phyloP scores from a whole-genome alignment of 352 stramenopile species.

The Globisporangium emineosum region DNA sequence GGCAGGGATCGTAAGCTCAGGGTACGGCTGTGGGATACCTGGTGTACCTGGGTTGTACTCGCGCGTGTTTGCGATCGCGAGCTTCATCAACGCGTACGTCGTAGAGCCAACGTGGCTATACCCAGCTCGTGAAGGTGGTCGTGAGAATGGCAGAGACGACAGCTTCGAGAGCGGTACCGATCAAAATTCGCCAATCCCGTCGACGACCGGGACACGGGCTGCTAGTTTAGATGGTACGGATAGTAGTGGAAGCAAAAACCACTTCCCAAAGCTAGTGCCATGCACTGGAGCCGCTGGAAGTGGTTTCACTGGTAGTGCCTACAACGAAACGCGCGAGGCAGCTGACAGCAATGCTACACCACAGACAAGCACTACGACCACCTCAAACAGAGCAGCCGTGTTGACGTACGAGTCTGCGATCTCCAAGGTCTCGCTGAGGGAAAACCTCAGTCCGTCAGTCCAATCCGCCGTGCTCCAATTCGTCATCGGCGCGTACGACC shows the following conservation, averaged over 20 bases:
- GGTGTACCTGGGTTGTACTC: background rate
- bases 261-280: conserved; percentile 1
- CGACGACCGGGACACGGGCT: background rate
- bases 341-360: background rate
- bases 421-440: background rate
- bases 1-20: background rate
- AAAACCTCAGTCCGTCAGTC: background rate
- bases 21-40: conserved; percentile 1
- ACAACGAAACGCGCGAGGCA: background rate
- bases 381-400: background rate
- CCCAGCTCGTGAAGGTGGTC: background rate
- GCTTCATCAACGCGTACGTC: conserved; percentile 3
- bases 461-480: background rate
- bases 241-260: background rate
- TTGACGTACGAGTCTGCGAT: conserved; percentile 1
- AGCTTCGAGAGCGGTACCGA: no score
- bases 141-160: background rate
- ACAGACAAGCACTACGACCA: background rate
- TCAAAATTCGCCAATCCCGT: background rate
- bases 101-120: conserved; percentile 4
- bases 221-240: background rate
- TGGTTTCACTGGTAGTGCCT: background rate
- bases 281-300: background rate
- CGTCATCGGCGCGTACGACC: background rate
- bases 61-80: background rate